Evolutionary conservation across 495 filamentous ascomycete species (phyloP), one percentile per base, ranked within the genome.

Genomic region (Aspergillus carlsbadensis): DNA sequence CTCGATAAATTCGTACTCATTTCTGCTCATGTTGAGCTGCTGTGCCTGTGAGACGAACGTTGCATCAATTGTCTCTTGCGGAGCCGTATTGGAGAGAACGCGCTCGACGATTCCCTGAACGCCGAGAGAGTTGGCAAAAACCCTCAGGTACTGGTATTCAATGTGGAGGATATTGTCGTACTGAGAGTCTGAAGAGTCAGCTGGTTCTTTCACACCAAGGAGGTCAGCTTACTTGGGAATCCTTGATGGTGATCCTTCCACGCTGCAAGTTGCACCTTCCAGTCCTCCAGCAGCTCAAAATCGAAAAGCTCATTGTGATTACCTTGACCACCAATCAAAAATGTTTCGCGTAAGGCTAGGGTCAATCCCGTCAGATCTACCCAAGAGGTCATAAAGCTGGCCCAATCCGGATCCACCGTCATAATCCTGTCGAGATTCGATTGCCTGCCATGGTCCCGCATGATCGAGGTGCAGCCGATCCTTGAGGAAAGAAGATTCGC

Each of bases 91-190:
- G 21, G 58, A 52, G 1, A 70, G 43, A 20, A 58, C 42, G 17
- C 62, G 62, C 46, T 70, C 66, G 18, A 72, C 68, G 10, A 77
- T 65, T n/a, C 63, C 58, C 54, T 75, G 72, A 63, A 72, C 70
- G 5, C 64, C 70, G 13, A 73, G 55, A 3, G 69, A 72, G 57
- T 70, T 76, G 40, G 65, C 66, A 36, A 72, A 66, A 11, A 73
- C 63, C 1, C 69, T 55, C 1, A 75, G 66, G 43, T 77, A 68
- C 34, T 77, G 65, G 53, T 75, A 70, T 51, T 75, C 72, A 31
- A 72, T 71, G 21, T 59, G 57, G 6, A 70, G 61, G 18, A 63
- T 61, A 39, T 62, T 44, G 2, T 60, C 49, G 5, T 52, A 46
- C 11, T 6, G 41, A 13, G 11, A 21, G 15, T 26, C 56, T 58